Base-by-base conservation (phyloP, 2,329 filamentous ascomycete species). In the Sporothrix brunneoviolacea region DNA sequence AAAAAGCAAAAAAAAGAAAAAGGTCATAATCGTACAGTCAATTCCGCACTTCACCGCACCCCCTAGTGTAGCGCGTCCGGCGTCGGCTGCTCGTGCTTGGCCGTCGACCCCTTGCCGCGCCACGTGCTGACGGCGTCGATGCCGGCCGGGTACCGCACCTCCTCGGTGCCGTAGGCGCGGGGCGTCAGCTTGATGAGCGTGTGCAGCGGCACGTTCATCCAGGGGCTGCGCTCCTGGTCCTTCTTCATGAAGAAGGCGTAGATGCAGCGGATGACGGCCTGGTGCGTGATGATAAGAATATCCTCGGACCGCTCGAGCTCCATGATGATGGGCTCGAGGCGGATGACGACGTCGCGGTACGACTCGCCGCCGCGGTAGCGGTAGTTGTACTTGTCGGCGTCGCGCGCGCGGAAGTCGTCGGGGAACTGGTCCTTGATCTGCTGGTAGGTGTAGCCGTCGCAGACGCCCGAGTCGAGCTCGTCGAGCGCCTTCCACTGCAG, bases 341-440 rank as follows among this genome's bases (percentile, higher is more conserved):
- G 89, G 62, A 96, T 97, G 36, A 98, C 93, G 1, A 98, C 91
- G 63, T 98, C 93, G 50, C 91, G 88, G 68, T 98, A 84, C 54
- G 88, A 94, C 71, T 98, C 93, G 48, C 93, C 93, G 56, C 93
- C 93, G 5, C 93, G 85, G 70, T 98, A 98, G 51, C 93, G 89
- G 71, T 98, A 98, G 73, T 98, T 97, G 80, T 97, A 97, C 70
- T 98, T 98, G 75, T 98, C 93, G 59, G 95, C 89, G 67, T 98
- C 93, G 55, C 93, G 88, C 30, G 91, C 90, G 44, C 83, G 82
- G 70, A 98, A 98, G 70, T 98, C 93, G 59, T 96, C 91, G 0
- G 93, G 93, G 65, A 88, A 97, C 49, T 79, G 73, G 61, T 94
- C 82, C 62, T 93, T 89, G 64, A 98, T 97, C 65, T 98, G 86